Conservation (phyloP, 768 basidiomycete genomes). For the Butyriboletus loyo region DNA sequence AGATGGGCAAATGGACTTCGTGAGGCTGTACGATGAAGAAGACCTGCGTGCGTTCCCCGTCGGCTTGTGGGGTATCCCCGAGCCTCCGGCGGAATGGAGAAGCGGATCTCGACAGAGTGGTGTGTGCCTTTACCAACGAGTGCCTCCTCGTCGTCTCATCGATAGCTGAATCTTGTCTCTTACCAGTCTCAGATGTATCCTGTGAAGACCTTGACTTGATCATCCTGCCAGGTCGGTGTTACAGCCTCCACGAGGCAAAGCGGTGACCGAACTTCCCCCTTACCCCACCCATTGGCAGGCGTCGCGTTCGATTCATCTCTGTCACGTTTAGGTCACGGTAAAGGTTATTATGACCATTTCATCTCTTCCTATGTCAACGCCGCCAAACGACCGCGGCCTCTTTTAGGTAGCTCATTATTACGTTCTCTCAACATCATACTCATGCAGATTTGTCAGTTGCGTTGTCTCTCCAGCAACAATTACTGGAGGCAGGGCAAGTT, state of each 20-base stretch:
- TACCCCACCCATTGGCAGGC: conserved; percentile 38
- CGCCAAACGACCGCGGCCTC: conserved; percentile 44
- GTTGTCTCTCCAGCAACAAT: conserved; percentile 60
- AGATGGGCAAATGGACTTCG: conserved; percentile 57
- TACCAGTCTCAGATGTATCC: conserved; percentile 30
- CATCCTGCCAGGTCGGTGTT: conserved; percentile 57
- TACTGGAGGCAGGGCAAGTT: conserved; percentile 49
- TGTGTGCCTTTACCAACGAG: conserved; percentile 31
- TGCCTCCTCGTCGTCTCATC: not conserved
- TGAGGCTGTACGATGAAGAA: conserved; percentile 54
- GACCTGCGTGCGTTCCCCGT: conserved; percentile 57
- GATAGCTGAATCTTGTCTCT: conserved; percentile 3
- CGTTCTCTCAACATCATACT: conserved; percentile 9
- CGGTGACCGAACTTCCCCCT: conserved; percentile 5
- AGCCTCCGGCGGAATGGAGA: conserved; percentile 50
- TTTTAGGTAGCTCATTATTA: conserved; percentile 49
- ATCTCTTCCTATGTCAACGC: conserved; percentile 49
- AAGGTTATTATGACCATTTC: conserved; percentile 81
- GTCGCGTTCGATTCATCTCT: conserved; percentile 71
- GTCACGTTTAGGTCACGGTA: conserved; percentile 76
- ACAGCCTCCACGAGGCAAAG: conserved; percentile 6
- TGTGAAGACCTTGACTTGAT: conserved; percentile 56
- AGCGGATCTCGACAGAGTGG: conserved; percentile 49
- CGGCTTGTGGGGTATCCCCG: conserved; percentile 75
- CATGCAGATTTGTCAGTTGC: conserved; percentile 46